Evolutionary conservation across 2,329 filamentous ascomycete species (phyloP), one percentile per base, ranked within the genome.

Genomic region (Xylariaceae sp.): DNA sequence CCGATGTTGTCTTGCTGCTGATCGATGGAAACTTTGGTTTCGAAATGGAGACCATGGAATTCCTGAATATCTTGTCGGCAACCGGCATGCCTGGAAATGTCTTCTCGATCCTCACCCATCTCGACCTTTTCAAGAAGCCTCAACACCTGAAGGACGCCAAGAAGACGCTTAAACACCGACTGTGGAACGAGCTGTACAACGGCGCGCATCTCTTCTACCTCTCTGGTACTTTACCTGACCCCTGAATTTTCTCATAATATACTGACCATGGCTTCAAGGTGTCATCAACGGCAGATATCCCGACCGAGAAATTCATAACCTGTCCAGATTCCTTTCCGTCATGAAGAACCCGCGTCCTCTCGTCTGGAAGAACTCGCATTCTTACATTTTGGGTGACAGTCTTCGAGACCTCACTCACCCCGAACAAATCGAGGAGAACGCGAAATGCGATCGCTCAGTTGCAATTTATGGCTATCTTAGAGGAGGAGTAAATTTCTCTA

Each of bases 41-140:
- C 72, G 94, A 99, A 77, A 99, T 99, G 94, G 94, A 99, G 81
- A 99, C 94, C 0, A 99, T 99, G 94, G 94, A 99, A 76, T 99
- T 99, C 63, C 78, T 99, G 71, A 97, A 97, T 68, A 87, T 97
- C 15, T 80, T 99, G 54, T 88, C 90, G n/a, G 86, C 91, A 2
- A 96, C 90, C 35, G 94, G 94, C 74, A 97, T 99, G 93, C 94
- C 95, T 0, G 93, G 94, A 65, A 99, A 99, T 69, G 92, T 99
- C 44, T 97, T 99, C 72, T 94, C 94, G 55, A 92, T 99, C 59
- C 82, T 99, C 50, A 97, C 94, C 13, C 95, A 99, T 78, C 80
- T 99, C 62, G 94, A 99, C 72, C 80, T 99, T 11, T 99, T 99
- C 79, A 85, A 88, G 71, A 97, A 97, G 71, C 93, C 94, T 58